phyloP scores from a whole-genome alignment of 192 early-diverging fungal genomes.

The Backusella circina region DNA sequence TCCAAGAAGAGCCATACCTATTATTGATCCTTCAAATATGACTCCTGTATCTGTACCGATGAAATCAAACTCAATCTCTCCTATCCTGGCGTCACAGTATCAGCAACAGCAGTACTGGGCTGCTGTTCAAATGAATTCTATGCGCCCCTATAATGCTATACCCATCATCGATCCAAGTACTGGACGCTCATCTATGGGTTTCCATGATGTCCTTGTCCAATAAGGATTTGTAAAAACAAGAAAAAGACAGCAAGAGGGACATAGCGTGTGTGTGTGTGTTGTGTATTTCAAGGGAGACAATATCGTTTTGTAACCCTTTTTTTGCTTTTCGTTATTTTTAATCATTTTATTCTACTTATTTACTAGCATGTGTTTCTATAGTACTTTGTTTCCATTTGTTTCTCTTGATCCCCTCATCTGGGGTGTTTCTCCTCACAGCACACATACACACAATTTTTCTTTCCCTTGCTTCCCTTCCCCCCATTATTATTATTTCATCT shows the following conservation, averaged over 20 bases:
- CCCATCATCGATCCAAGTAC: neutral
- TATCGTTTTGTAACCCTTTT: neutral
- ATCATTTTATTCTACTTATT: neutral
- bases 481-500: neutral
- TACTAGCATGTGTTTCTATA: neutral
- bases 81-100: slow-evolving; percentile 2
- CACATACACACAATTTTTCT: neutral
- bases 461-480: neutral
- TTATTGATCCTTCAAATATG: slow-evolving; percentile 47
- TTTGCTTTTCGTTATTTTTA: neutral
- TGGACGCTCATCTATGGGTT: neutral
- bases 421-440: neutral
- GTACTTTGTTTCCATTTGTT: neutral
- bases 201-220: slow-evolving; percentile 21
- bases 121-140: neutral
- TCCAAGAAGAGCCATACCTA: slow-evolving; percentile 42
- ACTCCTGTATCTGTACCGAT: slow-evolving; percentile 40
- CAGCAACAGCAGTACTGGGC: neutral
- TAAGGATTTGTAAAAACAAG: neutral
- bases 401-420: neutral
- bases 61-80: neutral
- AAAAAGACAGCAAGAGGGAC: neutral
- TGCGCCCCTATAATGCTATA: neutral
- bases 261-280: neutral
- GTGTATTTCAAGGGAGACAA: neutral